Conservation (phyloP, 2,329 filamentous ascomycete species). For the Sordariomycetes sp. region DNA sequence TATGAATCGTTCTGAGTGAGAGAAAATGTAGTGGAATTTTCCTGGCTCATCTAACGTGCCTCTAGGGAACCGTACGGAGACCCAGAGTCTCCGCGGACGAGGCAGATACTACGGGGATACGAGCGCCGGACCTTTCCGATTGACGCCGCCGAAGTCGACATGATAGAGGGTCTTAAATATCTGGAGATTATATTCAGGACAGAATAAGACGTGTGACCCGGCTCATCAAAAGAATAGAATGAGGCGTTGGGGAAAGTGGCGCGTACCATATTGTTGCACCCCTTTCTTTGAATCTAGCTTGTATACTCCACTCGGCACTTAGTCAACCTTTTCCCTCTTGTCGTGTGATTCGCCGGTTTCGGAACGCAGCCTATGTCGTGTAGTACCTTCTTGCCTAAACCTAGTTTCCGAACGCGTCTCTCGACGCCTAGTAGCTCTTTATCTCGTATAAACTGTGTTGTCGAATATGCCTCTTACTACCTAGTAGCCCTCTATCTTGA, state of each 20-base stretch:
- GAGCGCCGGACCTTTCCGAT: neutral
- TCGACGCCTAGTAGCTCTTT: no score
- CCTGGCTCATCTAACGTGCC: neutral
- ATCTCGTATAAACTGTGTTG: no score
- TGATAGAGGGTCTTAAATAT: neutral
- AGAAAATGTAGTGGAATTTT: neutral
- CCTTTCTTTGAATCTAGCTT: no score
- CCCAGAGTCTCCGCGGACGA: neutral
- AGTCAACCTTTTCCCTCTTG: no score
- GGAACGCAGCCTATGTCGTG: neutral
- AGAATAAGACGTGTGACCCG: neutral
- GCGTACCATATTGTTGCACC: no score
- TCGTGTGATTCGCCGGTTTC: neutral
- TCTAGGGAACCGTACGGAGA: neutral
- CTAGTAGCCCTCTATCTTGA: no score
- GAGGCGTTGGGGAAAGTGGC: neutral
- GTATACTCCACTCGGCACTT: no score
- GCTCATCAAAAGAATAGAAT: neutral
- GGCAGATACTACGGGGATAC: neutral
- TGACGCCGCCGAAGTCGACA: neutral
- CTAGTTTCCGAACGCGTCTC: no score
- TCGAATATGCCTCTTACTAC: no score
- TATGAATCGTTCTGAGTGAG: neutral
- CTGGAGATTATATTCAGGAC: neutral
- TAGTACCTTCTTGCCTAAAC: neutral